Percentiles rank a stretch among this genome's conserved stretches.
Evolutionary conservation across 2,329 filamentous ascomycete species (phyloP).

Genomic region (Cercospora zeae-maydis): DNA sequence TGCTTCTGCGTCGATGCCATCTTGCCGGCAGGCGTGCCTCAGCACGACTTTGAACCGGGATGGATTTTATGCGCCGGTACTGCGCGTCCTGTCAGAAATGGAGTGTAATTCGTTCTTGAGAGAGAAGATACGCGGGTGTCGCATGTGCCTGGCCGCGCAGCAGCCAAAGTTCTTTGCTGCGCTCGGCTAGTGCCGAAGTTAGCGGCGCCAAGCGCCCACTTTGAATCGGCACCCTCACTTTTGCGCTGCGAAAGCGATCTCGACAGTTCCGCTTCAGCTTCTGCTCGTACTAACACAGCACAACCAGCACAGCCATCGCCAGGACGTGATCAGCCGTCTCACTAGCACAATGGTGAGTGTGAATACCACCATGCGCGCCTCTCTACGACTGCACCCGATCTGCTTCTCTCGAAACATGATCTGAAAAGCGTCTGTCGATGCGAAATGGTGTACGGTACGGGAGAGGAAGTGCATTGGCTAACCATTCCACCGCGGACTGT

Average conservation of each 20-base stretch:
- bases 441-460: constrained; percentile 16
- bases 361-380: constrained; percentile 6
- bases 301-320: constrained; percentile 15
- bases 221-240: constrained; percentile 3
- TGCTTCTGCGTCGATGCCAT: constrained; percentile 64
- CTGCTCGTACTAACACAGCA: constrained; percentile 16
- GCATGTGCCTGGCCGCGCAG: constrained; percentile 1
- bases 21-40: constrained; percentile 36
- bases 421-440: constrained; percentile 12
- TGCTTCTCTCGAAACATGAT: constrained; percentile 6
- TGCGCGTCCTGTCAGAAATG: neutral
- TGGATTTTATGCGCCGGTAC: neutral
- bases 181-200: neutral
- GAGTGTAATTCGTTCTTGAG: neutral
- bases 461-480: constrained; percentile 17
- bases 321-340: constrained; percentile 32
- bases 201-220: constrained; percentile 4
- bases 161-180: constrained; percentile 6
- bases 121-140: neutral
- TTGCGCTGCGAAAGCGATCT: neutral
- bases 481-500: constrained; percentile 10
- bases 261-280: neutral
- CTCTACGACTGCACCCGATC: constrained; percentile 16
- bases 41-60: constrained; percentile 38
- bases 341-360: constrained; percentile 50